phyloP scores from a whole-genome alignment of 805 yeast species.

The Candida palmyrensis region DNA sequence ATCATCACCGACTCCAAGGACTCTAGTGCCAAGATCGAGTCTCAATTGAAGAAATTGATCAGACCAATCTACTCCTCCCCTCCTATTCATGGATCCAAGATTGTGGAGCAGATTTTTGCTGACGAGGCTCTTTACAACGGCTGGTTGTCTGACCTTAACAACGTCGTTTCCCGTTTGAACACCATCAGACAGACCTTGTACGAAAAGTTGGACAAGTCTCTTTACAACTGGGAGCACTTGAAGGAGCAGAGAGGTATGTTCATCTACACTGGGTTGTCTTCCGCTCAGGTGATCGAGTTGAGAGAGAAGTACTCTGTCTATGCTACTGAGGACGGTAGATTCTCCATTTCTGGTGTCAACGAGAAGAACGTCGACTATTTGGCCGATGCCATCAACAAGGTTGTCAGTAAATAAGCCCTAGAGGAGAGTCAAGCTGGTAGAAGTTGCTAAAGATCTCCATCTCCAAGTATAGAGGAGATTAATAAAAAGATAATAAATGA shows the following conservation, averaged over 20 bases:
- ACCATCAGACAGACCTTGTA: constrained; percentile 63
- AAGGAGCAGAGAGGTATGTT: constrained; percentile 94
- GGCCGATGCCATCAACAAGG: constrained; percentile 57
- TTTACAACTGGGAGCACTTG: constrained; percentile 80
- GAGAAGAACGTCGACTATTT: constrained; percentile 71
- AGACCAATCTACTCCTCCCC: constrained; percentile 92
- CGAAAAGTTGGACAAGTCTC: constrained; percentile 55
- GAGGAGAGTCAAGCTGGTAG: neutral
- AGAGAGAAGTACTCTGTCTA: constrained; percentile 73
- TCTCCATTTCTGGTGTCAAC: constrained; percentile 86
- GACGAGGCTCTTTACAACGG: constrained; percentile 53
- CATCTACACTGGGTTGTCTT: constrained; percentile 77
- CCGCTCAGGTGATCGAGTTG: constrained; percentile 66
- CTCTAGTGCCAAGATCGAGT: constrained; percentile 52
- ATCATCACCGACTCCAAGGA: constrained; percentile 53
- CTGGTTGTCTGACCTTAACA: constrained; percentile 79
- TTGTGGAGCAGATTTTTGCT: constrained; percentile 73
- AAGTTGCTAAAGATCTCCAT: neutral
- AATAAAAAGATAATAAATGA: too few relatives aligned
- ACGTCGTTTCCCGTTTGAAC: constrained; percentile 75
- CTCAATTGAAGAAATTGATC: constrained; percentile 77
- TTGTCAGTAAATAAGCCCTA: constrained; percentile 23
- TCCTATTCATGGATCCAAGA: constrained; percentile 88
- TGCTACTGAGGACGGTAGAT: constrained; percentile 86
- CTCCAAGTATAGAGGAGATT: too few relatives aligned